Evolutionary conservation across 1,284 basidiomycete species (phyloP).

Genomic region (Mycosarcoma mackinlayi): DNA sequence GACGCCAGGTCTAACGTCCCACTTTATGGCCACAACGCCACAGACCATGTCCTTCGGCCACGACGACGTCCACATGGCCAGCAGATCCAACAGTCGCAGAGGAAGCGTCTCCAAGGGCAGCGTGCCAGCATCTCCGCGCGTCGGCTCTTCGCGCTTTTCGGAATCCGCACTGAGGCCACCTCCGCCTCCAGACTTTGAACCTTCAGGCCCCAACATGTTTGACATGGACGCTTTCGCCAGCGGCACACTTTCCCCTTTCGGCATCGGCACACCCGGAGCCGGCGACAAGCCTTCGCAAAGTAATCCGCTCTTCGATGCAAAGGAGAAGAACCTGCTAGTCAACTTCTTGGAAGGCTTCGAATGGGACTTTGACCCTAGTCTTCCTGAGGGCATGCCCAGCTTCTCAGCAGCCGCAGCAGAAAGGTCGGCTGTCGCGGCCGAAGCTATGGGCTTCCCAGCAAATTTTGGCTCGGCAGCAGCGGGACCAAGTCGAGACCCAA

Average conservation of each 20-base stretch:
- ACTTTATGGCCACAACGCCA: constrained; percentile 44
- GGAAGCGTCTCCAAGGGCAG: constrained; percentile 50
- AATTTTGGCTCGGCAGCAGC: constrained; percentile 26
- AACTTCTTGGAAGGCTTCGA: constrained; percentile 62
- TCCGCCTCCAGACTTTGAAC: constrained; percentile 53
- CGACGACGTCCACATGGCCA: constrained; percentile 50
- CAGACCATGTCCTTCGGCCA: constrained; percentile 25
- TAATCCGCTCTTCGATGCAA: constrained; percentile 53
- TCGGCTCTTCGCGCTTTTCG: constrained; percentile 40
- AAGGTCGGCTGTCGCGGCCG: constrained; percentile 35
- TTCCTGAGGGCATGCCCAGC: constrained; percentile 61
- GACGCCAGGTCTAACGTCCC: constrained; percentile 47
- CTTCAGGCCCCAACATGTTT: constrained; percentile 42
- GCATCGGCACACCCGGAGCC: constrained; percentile 31
- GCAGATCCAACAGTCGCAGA: constrained; percentile 43
- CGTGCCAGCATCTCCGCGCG: constrained; percentile 38
- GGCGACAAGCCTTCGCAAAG: constrained; percentile 20
- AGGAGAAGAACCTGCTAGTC: constrained; percentile 52
- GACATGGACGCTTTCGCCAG: constrained; percentile 33
- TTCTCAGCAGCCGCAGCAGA: constrained; percentile 58
- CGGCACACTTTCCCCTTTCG: constrained; percentile 37
- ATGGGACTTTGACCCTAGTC: constrained; percentile 61
- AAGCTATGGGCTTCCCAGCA: constrained; percentile 36
- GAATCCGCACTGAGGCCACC: constrained; percentile 46
- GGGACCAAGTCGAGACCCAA: constrained; percentile 22